Base-by-base conservation (phyloP, 352 stramenopile genomes). In the Aphanomyces stellatus region DNA sequence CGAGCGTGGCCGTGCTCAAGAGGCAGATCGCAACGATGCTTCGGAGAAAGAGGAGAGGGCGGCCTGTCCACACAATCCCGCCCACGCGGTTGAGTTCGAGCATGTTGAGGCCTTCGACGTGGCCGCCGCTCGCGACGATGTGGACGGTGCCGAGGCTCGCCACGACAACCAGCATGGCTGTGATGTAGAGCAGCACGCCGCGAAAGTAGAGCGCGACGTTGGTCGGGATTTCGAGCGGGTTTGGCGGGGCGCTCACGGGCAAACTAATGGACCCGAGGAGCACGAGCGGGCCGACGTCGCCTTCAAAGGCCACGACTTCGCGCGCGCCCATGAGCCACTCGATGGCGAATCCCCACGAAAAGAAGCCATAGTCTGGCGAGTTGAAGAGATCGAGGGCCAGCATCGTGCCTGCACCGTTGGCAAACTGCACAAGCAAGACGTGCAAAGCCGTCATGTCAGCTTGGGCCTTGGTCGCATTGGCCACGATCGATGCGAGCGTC, bases 31-130 rank as follows among this genome's bases (percentile, higher is more conserved):
- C 28, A 22, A 31, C 48, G 27, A 63, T 10, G 4, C 55, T 48
- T 11, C 55, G 55, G 1, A 63, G 17, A 31, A 43, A 48, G 11
- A 63, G 41, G n/a, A 63, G 55, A 11, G 55, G 55, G 4, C 55
- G 55, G 4, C 55, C 55, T 7, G 48, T 51, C 55, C 55, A 63
- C 22, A 51, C 28, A 6, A 63, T 28, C 22, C 55, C 55, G 11
- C 28, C 55, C 3, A 63, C 55, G 35, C 55, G 33, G 27, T 63
- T 63, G 24, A 51, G 8, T 51, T 63, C 55, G 11, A 63, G 35
- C 17, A 63, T 27, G 41, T 63, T 63, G 41, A 22, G 33, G 35
- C 55, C 33, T 27, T 63, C 55, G 27, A 17, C 48, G 17, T 24
- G 31, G 24, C 55, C 25, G 11, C 41, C 6, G 13, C 24, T 49